phyloP scores from a whole-genome alignment of 192 early-diverging fungal species.

The Mortierella claussenii region DNA sequence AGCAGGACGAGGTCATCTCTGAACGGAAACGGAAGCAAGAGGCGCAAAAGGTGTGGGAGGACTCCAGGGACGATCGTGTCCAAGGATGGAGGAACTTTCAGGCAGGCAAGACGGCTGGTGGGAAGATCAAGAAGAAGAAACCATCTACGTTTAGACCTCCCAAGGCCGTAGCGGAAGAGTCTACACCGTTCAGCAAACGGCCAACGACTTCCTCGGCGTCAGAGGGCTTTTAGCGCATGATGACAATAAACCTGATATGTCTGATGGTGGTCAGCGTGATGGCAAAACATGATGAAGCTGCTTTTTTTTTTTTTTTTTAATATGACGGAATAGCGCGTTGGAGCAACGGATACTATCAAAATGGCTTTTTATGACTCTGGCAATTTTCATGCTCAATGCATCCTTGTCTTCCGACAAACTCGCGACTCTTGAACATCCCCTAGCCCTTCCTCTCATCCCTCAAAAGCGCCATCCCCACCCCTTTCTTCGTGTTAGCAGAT shows the following conservation, averaged over 20 bases:
- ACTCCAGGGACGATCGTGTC: slow-evolving; percentile 63
- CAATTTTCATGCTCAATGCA: not conserved
- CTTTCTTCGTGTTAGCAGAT: too few relatives aligned
- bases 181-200: slow-evolving; percentile 50
- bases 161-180: slow-evolving; percentile 50
- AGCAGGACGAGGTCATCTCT: slow-evolving; percentile 61
- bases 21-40: slow-evolving; percentile 67
- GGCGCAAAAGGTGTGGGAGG: slow-evolving; percentile 68
- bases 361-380: not conserved
- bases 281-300: too few relatives aligned
- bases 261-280: too few relatives aligned
- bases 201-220: slow-evolving; percentile 49
- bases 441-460: not conserved
- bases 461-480: too few relatives aligned
- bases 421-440: not conserved
- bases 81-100: slow-evolving; percentile 71
- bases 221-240: slow-evolving; percentile 26
- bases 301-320: too few relatives aligned
- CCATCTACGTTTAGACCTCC: slow-evolving; percentile 54
- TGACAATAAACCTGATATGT: too few relatives aligned
- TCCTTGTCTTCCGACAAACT: not conserved
- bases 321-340: too few relatives aligned
- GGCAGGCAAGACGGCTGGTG: slow-evolving; percentile 54
- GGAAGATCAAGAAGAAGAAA: slow-evolving; percentile 63
- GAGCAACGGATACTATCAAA: too few relatives aligned